These are phyloP conservation scores for Rhizopogon salebrosus DNA, from an alignment of 768 basidiomycete species.

Conservation along the genomic window DNA sequence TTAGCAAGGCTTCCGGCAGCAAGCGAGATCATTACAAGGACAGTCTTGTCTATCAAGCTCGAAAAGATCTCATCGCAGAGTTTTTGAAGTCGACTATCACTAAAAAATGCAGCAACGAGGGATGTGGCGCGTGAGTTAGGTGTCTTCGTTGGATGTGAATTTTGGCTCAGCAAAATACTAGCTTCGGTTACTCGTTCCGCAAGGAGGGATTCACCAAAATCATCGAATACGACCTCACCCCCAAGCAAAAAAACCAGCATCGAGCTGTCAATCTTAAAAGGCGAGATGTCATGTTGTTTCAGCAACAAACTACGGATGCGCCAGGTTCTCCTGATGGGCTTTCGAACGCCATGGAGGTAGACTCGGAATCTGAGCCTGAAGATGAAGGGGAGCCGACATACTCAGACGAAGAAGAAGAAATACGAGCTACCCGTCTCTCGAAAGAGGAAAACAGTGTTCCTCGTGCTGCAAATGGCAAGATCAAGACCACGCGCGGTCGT, in stretches of 20 bases:
- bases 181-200: conserved; percentile 79
- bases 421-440: conserved; percentile 12
- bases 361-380: conserved; percentile 48
- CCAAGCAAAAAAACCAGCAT: conserved; percentile 68
- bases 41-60: conserved; percentile 76
- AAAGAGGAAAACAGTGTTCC: conserved; percentile 40
- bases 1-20: conserved; percentile 39
- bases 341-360: conserved; percentile 33
- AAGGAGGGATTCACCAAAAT: conserved; percentile 94
- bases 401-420: conserved; percentile 43
- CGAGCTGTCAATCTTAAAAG: conserved; percentile 49
- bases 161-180: conserved; percentile 24
- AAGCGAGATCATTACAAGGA: conserved; percentile 88
- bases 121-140: conserved; percentile 75
- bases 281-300: conserved; percentile 69
- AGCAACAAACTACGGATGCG: conserved; percentile 26
- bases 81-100: conserved; percentile 67
- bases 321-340: conserved; percentile 20
- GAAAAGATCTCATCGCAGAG: conserved; percentile 77
- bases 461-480: conserved; percentile 68
- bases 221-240: conserved; percentile 84
- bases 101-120: conserved; percentile 70
- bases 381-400: conserved; percentile 42
- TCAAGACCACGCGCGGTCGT: conserved; percentile 73
- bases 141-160: conserved; percentile 1